phyloP scores from a whole-genome alignment of 2,329 filamentous ascomycete genomes.

The Colletotrichum cuscutae region DNA sequence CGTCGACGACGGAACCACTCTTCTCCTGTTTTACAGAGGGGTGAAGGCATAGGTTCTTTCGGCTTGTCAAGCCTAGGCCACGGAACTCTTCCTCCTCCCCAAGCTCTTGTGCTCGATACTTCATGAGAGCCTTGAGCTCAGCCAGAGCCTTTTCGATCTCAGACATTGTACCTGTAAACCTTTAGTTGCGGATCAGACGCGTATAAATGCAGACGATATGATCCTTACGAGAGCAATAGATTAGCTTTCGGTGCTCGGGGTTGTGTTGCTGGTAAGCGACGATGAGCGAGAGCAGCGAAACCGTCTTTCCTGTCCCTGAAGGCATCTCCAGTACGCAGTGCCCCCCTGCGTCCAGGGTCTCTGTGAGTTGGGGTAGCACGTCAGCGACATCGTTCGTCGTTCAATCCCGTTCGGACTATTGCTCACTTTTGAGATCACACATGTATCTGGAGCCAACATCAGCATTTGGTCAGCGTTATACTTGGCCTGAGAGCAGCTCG shows the following conservation, averaged over 20 bases:
- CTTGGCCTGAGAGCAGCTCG: background rate
- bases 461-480: slow-evolving; percentile 13
- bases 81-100: slow-evolving; percentile 93
- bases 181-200: background rate
- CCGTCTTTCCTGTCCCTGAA: slow-evolving; percentile 97
- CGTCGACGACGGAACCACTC: slow-evolving; percentile 92
- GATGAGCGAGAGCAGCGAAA: slow-evolving; percentile 93
- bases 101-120: slow-evolving; percentile 90
- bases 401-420: background rate
- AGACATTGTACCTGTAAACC: slow-evolving; percentile 84
- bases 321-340: slow-evolving; percentile 99
- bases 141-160: slow-evolving; percentile 98
- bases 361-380: slow-evolving; percentile 41
- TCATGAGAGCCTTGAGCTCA: slow-evolving; percentile 93
- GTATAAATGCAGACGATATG: background rate
- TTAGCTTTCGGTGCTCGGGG: slow-evolving; percentile 92
- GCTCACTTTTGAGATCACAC: slow-evolving; percentile 66
- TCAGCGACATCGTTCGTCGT: background rate
- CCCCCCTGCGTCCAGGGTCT: slow-evolving; percentile 90
- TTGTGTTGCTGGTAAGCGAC: slow-evolving; percentile 96
- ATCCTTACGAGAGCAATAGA: slow-evolving; percentile 88
- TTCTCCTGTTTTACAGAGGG: slow-evolving; percentile 97
- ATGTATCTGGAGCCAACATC: slow-evolving; percentile 56
- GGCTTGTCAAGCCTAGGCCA: slow-evolving; percentile 90
- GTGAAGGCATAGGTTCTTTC: slow-evolving; percentile 97